These are phyloP conservation scores for Penicillium sp. DNA, from an alignment of 2,329 filamentous ascomycete genomes.

Conservation along the genomic window DNA sequence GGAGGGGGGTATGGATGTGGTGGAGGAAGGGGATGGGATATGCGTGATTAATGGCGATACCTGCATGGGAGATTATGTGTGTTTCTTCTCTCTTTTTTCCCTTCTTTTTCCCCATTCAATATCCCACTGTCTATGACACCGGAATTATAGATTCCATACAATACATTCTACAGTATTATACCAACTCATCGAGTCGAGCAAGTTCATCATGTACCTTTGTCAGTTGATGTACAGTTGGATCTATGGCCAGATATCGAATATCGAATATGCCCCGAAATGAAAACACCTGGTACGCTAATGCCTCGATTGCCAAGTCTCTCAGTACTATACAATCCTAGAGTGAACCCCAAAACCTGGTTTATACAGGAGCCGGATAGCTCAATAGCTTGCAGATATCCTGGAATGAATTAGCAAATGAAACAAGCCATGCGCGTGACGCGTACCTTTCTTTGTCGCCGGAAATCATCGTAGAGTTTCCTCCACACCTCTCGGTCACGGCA, in stretches of 20 bases:
- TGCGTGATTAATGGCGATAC: conserved; percentile 10
- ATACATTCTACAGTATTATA: background rate
- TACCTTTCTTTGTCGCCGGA: conserved; percentile 33
- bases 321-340: conserved; percentile 1
- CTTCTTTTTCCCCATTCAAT: background rate
- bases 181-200: background rate
- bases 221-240: conserved; percentile 2
- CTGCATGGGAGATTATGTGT: background rate
- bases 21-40: conserved; percentile 65
- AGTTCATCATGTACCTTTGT: background rate
- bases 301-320: background rate
- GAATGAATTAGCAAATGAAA: conserved; percentile 1
- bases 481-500: conserved; percentile 38
- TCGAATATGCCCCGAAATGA: background rate
- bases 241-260: background rate
- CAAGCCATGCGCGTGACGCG: background rate
- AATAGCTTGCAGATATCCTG: conserved; percentile 36
- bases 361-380: conserved; percentile 36
- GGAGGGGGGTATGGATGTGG: conserved; percentile 57
- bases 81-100: background rate
- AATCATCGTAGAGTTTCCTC: conserved; percentile 38
- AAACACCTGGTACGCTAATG: background rate
- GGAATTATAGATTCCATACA: background rate
- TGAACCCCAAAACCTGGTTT: conserved; percentile 2
- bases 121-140: background rate